Evolutionary conservation across 2,329 filamentous ascomycete genomes (phyloP).

Genomic region (Fusarium oligoseptatum): DNA sequence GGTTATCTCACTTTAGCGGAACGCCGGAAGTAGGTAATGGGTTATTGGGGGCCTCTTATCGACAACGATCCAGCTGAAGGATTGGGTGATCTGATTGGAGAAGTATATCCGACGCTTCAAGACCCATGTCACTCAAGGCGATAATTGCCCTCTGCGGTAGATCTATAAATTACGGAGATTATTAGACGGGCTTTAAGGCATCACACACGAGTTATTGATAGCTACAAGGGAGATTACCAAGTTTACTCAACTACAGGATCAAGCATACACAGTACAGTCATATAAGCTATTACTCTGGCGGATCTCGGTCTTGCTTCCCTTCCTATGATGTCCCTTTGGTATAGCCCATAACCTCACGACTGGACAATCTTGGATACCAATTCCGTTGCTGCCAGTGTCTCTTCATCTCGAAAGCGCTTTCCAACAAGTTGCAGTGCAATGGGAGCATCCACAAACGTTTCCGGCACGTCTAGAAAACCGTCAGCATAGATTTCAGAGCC

Average conservation of each 20-base stretch:
- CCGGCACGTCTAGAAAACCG: neutral
- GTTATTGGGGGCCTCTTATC: neutral
- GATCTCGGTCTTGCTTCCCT: neutral
- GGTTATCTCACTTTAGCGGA: neutral
- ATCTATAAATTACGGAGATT: neutral
- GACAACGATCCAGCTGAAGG: neutral
- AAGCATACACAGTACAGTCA: neutral
- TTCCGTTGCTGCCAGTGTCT: constrained; percentile 29
- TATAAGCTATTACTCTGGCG: neutral
- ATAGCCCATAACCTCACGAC: neutral
- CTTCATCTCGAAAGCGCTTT: constrained; percentile 40
- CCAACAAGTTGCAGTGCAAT: constrained; percentile 42
- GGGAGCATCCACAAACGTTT: constrained; percentile 28
- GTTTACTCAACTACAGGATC: neutral
- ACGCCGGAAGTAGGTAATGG: neutral
- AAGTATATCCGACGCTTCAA: neutral
- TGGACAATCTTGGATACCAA: constrained; percentile 21
- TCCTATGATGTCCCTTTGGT: neutral
- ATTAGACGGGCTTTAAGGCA: neutral
- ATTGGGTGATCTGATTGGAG: neutral
- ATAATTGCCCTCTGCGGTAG: neutral
- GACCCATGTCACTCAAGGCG: neutral
- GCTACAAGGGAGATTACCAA: neutral
- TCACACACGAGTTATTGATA: neutral
- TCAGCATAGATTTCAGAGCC: neutral